A percentile compares a stretch with the other conserved stretches of the same genome.
Conservation (phyloP, 2,329 filamentous ascomycete genomes). For the Fusarium annulatum region DNA sequence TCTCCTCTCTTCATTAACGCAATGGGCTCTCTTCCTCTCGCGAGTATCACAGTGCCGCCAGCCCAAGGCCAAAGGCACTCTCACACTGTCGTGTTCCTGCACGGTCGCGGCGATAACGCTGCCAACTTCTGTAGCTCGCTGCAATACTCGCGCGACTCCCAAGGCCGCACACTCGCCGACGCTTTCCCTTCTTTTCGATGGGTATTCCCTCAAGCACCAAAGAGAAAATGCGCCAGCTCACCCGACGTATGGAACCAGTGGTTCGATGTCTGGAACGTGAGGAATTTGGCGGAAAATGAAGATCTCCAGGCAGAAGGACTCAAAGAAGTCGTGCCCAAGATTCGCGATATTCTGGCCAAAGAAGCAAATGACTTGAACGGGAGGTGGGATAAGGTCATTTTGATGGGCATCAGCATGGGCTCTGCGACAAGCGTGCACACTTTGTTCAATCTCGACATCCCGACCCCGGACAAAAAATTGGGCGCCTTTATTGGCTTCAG, state of each 20-base stretch:
- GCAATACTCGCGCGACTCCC: constrained; percentile 46
- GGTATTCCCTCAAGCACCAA: constrained; percentile 60
- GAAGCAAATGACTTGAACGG: constrained; percentile 54
- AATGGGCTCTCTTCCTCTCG: not conserved
- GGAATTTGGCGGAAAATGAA: constrained; percentile 54
- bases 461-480: constrained; percentile 17
- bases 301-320: constrained; percentile 57
- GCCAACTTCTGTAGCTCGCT: constrained; percentile 49
- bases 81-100: constrained; percentile 59
- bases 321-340: constrained; percentile 49
- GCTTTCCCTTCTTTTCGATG: constrained; percentile 59
- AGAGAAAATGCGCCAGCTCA: constrained; percentile 41
- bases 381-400: constrained; percentile 52
- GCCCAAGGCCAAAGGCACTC: constrained; percentile 44
- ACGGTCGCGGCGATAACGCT: constrained; percentile 57
- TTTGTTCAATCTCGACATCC: constrained; percentile 51
- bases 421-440: constrained; percentile 54
- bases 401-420: constrained; percentile 61
- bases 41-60: not conserved
- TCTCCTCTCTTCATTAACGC: rapidly evolving
- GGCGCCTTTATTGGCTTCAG: constrained; percentile 55
- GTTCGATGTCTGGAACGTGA: constrained; percentile 62
- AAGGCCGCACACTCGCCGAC: constrained; percentile 49
- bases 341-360: constrained; percentile 48
- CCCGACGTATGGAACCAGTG: constrained; percentile 54